Percentiles rank a stretch among this genome's conserved stretches.
phyloP scores from a whole-genome alignment of 2,329 filamentous ascomycete genomes.

The Magnaporthiopsis poae region DNA sequence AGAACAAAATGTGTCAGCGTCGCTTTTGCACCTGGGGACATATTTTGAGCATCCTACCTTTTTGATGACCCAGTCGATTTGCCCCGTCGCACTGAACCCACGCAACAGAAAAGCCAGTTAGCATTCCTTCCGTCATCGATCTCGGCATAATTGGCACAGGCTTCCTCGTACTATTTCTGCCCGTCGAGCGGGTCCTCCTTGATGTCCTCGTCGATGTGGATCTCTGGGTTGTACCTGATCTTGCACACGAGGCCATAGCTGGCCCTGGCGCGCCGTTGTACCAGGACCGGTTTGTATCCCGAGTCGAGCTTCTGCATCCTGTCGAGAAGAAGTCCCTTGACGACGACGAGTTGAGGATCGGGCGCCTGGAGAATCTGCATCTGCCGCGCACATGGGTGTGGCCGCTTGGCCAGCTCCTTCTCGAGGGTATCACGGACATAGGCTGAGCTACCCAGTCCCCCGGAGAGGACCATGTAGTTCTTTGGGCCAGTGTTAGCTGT shows the following conservation, averaged over 20 bases:
- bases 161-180: conserved; percentile 20
- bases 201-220: conserved; percentile 26
- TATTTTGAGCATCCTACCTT: not conserved
- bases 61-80: conserved; percentile 1
- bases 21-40: not conserved
- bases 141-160: too few species aligned
- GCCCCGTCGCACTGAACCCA: conserved; percentile 17
- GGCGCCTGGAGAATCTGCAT: conserved; percentile 31
- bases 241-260: conserved; percentile 33
- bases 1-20: not conserved
- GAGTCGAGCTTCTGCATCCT: conserved; percentile 34
- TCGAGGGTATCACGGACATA: conserved; percentile 35
- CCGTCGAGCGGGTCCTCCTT: conserved; percentile 11
- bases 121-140: not conserved
- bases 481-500: conserved; percentile 11
- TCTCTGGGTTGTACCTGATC: conserved; percentile 25
- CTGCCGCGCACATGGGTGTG: not conserved
- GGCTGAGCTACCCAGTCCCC: conserved; percentile 35
- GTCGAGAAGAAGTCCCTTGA: conserved; percentile 42
- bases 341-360: conserved; percentile 45
- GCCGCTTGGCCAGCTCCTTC: conserved; percentile 22
- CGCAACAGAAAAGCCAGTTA: not conserved
- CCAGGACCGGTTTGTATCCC: conserved; percentile 31
- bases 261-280: conserved; percentile 29
- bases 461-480: conserved; percentile 35